Base-by-base conservation (phyloP, 2,329 filamentous ascomycete species). In the Monilinia fructicola region DNA sequence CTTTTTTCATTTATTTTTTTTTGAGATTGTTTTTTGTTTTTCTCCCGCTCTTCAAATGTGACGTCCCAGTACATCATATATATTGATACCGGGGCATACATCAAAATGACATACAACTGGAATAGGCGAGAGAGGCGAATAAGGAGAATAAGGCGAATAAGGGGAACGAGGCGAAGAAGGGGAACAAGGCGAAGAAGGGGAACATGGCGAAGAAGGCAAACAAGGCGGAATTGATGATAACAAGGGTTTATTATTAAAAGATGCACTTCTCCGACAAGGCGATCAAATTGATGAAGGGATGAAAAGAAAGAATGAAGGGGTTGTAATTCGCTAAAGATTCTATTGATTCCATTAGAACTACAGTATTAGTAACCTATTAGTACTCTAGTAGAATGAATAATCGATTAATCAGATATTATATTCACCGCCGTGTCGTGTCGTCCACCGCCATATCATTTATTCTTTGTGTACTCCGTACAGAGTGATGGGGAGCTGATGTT, bases 141-240 rank as follows among this genome's bases (percentile, higher is more conserved):
- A n/a, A n/a, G n/a, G n/a, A n/a, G n/a, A n/a, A n/a, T n/a, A n/a
- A n/a, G n/a, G n/a, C n/a, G n/a, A n/a, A n/a, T n/a, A 46, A 26
- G 55, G 55, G 55, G 31, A 26, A 56, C 21, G n/a, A 42, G 54
- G 54, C 35, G 35, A 44, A 58, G 1, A 44, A 44, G 40, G 40
- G 38, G 16, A 56, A 54, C 4, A 54, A 54, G 52, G 52, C 50
- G n/a, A n/a, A n/a, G 55, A 46, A 26, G 55, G 55, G 55, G 31
- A 26, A 56, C 21, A 16, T 26, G 54, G 54, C 35, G 35, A 44
- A 58, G 1, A 44, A 44, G 40, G 40, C 54, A 11, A 56, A 54
- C 4, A 54, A 54, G 52, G 52, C 50, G n/a, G 12, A 52, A 31
- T 2, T 3, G 26, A 59, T 46, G 26, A 46, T 6, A 28, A 46